phyloP scores from a whole-genome alignment of 495 filamentous ascomycete species.

The Aspergillus wentii region DNA sequence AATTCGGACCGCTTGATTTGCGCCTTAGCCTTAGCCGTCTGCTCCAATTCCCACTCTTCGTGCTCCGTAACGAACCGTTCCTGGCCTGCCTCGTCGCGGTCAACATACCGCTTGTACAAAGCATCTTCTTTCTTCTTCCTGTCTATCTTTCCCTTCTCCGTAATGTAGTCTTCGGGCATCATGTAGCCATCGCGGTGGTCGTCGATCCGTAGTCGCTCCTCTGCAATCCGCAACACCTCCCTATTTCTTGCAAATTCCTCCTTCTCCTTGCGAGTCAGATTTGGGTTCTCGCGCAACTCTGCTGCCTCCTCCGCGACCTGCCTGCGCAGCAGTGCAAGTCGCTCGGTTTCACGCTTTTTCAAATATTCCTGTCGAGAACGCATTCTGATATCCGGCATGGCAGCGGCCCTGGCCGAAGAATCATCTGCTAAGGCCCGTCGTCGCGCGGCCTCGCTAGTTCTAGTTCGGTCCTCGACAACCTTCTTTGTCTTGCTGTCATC shows the following conservation, averaged over 20 bases:
- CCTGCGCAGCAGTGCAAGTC: conserved; percentile 75
- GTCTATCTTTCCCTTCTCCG: conserved; percentile 86
- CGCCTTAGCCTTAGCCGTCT: conserved; percentile 82
- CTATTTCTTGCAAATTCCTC: conserved; percentile 88
- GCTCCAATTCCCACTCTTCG: conserved; percentile 93
- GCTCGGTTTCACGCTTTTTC: conserved; percentile 84
- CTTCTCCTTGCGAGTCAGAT: conserved; percentile 72
- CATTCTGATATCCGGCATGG: conserved; percentile 71
- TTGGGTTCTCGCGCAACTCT: conserved; percentile 73
- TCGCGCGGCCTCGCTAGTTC: conserved; percentile 52
- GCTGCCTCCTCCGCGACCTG: conserved; percentile 89
- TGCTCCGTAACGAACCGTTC: conserved; percentile 92
- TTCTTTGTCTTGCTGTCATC: conserved; percentile 71
- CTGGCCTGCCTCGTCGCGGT: conserved; percentile 79
- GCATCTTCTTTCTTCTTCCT: conserved; percentile 86
- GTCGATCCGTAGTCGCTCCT: conserved; percentile 83
- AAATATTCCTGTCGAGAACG: conserved; percentile 89
- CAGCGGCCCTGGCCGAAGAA: conserved; percentile 53
- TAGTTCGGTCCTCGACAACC: conserved; percentile 61
- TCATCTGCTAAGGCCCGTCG: conserved; percentile 62
- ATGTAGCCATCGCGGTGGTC: conserved; percentile 91
- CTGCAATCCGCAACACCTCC: conserved; percentile 79
- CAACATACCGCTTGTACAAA: conserved; percentile 86
- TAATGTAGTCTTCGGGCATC: conserved; percentile 92
- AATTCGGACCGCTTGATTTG: conserved; percentile 74